These are phyloP conservation scores for Sphaerostilbella broomeana DNA, from an alignment of 2,329 filamentous ascomycete species.

Conservation along the genomic window DNA sequence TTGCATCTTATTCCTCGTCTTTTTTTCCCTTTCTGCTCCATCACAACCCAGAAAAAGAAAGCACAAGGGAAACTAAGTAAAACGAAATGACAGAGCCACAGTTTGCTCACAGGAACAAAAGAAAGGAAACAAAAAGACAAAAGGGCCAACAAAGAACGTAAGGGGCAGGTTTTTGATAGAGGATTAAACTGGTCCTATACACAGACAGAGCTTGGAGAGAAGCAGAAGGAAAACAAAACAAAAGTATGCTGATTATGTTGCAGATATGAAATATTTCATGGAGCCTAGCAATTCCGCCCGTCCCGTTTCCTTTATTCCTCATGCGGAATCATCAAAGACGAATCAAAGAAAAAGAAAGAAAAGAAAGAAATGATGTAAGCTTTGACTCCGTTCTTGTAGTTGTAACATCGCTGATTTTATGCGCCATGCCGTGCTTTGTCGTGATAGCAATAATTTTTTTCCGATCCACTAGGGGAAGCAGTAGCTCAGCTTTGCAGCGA, in stretches of 20 bases:
- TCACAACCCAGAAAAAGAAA: slow-evolving; percentile 13
- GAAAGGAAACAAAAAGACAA: not conserved
- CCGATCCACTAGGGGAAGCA: slow-evolving; percentile 17
- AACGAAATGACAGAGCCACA: no score
- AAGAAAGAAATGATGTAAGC: slow-evolving; percentile 6
- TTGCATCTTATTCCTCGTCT: slow-evolving; percentile 12
- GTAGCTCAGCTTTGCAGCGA: slow-evolving; percentile 10
- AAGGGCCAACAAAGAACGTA: no score
- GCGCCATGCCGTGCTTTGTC: slow-evolving; percentile 15
- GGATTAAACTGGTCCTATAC: no score
- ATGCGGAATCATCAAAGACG: slow-evolving; percentile 15
- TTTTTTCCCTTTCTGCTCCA: not conserved
- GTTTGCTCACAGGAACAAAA: not conserved
- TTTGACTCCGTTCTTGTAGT: slow-evolving; percentile 6
- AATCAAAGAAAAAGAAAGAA: slow-evolving; percentile 5
- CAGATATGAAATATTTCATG: slow-evolving; percentile 11
- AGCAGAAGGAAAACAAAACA: not conserved
- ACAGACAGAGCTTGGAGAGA: no score
- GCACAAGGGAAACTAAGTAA: slow-evolving; percentile 16
- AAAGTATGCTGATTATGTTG: slow-evolving; percentile 12
- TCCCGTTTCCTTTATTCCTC: slow-evolving; percentile 14
- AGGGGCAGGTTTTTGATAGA: no score
- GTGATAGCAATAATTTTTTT: slow-evolving; percentile 14
- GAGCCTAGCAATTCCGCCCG: slow-evolving; percentile 14
- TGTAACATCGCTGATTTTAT: slow-evolving; percentile 15